A percentile compares a stretch with the other conserved stretches of the same genome.
These are phyloP conservation scores for Cryptococcus sp. DNA, from an alignment of 1,284 basidiomycete species.

Conservation along the genomic window DNA sequence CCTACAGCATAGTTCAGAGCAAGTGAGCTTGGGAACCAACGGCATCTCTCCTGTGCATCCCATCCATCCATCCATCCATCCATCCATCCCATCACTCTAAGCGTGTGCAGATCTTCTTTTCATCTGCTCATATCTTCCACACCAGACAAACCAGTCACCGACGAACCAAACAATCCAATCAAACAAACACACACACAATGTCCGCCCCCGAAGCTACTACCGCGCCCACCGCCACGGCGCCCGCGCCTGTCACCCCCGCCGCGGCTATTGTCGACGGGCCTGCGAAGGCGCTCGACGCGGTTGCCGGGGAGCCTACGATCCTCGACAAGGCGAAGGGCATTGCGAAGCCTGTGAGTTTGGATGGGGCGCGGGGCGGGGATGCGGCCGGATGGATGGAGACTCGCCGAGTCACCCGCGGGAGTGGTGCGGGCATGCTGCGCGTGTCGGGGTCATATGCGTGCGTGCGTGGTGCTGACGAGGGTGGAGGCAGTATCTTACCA, in stretches of 20 bases:
- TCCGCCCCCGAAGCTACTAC: background rate
- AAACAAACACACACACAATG: conserved; percentile 3
- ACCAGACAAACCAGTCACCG: background rate
- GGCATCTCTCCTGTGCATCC: too few species aligned
- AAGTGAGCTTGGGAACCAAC: too few species aligned
- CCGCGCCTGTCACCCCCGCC: conserved; percentile 27
- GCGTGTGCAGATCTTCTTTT: background rate
- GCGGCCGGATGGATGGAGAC: too few species aligned
- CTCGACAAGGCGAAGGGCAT: conserved; percentile 33
- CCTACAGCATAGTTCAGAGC: too few species aligned
- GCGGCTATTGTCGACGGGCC: conserved; percentile 23
- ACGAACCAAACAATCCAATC: too few species aligned
- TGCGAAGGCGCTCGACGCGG: conserved; percentile 28
- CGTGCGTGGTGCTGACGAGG: background rate
- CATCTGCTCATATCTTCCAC: background rate
- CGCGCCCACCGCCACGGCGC: background rate
- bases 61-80: too few species aligned
- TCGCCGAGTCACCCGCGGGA: too few species aligned
- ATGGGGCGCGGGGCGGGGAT: too few species aligned
- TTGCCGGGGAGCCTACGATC: conserved; percentile 28
- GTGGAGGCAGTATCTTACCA: background rate
- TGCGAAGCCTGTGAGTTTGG: conserved; percentile 35
- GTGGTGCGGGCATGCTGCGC: too few species aligned
- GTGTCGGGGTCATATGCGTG: too few species aligned
- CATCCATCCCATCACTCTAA: background rate